A percentile compares a stretch with the other conserved stretches of the same genome.
Conservation (phyloP, 2,329 filamentous ascomycete genomes). For the Pestalotiopsis sp. region DNA sequence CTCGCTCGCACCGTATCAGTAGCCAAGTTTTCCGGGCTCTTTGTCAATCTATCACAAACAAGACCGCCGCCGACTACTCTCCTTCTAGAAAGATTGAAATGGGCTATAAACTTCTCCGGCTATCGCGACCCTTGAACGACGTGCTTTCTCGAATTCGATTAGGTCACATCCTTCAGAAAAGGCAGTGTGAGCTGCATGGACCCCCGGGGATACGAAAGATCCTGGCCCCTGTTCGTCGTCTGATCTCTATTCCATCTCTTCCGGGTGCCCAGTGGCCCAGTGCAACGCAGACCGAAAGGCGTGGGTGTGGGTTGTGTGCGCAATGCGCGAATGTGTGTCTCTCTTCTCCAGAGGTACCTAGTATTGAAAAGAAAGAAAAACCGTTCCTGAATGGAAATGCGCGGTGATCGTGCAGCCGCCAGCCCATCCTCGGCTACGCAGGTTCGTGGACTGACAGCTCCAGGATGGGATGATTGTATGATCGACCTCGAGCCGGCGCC, state of each 20-base stretch:
- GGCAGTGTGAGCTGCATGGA: slow-evolving; percentile 16
- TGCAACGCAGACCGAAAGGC: no score
- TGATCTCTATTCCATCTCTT: slow-evolving; percentile 16
- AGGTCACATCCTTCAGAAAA: slow-evolving; percentile 15
- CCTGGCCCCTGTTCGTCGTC: slow-evolving; percentile 17
- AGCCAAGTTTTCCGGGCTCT: neutral
- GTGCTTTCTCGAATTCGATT: slow-evolving; percentile 8
- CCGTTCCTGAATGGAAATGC: no score
- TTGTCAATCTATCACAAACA: neutral
- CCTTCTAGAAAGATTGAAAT: neutral
- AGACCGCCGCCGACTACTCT: neutral
- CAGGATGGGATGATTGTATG: neutral
- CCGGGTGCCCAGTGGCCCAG: neutral
- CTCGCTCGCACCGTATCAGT: neutral
- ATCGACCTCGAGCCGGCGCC: neutral
- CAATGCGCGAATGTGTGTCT: no score
- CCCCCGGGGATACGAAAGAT: neutral
- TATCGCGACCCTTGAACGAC: slow-evolving; percentile 5
- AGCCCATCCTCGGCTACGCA: slow-evolving; percentile 8
- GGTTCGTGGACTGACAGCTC: slow-evolving; percentile 3
- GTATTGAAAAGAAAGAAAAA: no score
- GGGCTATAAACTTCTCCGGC: neutral
- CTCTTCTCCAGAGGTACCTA: no score
- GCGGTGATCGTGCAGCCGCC: neutral
- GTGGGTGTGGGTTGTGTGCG: no score